Evolutionary conservation across 495 filamentous ascomycete species (phyloP).

Genomic region (Aspergillus haitiensis): DNA sequence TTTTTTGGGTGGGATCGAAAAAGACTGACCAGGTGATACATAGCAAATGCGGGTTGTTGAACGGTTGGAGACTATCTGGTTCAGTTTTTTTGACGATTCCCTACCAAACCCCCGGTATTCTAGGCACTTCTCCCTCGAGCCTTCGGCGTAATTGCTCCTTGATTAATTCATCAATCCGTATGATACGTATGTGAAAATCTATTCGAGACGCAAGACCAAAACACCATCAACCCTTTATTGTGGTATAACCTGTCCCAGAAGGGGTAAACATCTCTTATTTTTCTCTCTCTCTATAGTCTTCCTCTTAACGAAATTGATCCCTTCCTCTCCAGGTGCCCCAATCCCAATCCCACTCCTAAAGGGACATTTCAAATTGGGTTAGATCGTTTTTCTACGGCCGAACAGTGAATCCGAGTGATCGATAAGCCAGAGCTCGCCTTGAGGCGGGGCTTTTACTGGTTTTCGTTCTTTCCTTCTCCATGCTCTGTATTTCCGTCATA

Average conservation of each 20-base stretch:
- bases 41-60: conserved; percentile 14
- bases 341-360: not conserved
- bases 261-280: too few species aligned
- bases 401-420: conserved; percentile 15
- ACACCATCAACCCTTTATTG: too few species aligned
- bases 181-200: too few species aligned
- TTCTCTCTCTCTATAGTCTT: too few species aligned
- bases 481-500: not conserved
- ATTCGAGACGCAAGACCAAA: not conserved
- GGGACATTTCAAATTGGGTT: not conserved
- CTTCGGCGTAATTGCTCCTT: not conserved
- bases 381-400: conserved; percentile 6
- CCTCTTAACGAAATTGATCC: too few species aligned
- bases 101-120: conserved; percentile 8
- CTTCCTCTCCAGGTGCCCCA: not conserved
- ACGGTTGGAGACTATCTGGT: conserved; percentile 1
- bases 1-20: conserved; percentile 5
- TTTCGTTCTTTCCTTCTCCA: not conserved
- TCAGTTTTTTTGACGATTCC: conserved; percentile 10
- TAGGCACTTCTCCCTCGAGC: not conserved
- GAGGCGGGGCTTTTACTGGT: not conserved
- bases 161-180: not conserved
- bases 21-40: conserved; percentile 13
- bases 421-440: conserved; percentile 15
- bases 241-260: too few species aligned